Conservation (phyloP, 192 early-diverging fungal genomes). For the Coemansia sp. region DNA sequence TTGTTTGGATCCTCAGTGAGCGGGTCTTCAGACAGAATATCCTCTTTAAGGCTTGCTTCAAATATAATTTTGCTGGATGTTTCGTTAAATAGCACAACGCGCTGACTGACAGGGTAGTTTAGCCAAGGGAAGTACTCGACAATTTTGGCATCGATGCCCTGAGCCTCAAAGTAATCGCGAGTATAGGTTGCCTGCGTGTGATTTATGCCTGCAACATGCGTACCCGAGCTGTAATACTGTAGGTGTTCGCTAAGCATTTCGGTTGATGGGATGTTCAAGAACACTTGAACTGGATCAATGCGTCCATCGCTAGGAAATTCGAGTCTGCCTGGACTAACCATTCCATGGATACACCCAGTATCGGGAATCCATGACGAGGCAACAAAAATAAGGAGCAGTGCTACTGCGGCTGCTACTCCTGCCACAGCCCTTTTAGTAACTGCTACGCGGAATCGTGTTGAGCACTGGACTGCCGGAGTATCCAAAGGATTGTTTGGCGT, state of each 20-base stretch:
- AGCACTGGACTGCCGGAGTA: neutral
- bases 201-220: conserved; percentile 59
- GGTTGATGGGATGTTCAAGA: conserved; percentile 45
- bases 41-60: conserved; percentile 58
- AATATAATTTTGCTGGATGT: conserved; percentile 43
- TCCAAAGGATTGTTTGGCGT: neutral
- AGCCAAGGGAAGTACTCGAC: conserved; percentile 60
- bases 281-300: conserved; percentile 34
- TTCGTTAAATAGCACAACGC: conserved; percentile 51
- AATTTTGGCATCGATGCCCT: conserved; percentile 55
- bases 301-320: conserved; percentile 4
- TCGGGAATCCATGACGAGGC: conserved; percentile 8
- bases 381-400: conserved; percentile 11
- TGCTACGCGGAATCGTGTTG: neutral
- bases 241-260: conserved; percentile 44
- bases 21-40: conserved; percentile 57
- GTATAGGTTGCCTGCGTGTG: conserved; percentile 52
- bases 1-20: conserved; percentile 57
- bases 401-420: conserved; percentile 4
- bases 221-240: conserved; percentile 54
- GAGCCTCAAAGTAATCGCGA: conserved; percentile 42
- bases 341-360: conserved; percentile 6
- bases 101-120: conserved; percentile 51
- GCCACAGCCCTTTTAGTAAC: conserved; percentile 1
- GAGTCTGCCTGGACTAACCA: neutral